A percentile compares a stretch with the other conserved stretches of the same genome.
Evolutionary conservation across 179 eudicot genomes (phyloP).

Genomic region (Sideroxylon spinosum): DNA sequence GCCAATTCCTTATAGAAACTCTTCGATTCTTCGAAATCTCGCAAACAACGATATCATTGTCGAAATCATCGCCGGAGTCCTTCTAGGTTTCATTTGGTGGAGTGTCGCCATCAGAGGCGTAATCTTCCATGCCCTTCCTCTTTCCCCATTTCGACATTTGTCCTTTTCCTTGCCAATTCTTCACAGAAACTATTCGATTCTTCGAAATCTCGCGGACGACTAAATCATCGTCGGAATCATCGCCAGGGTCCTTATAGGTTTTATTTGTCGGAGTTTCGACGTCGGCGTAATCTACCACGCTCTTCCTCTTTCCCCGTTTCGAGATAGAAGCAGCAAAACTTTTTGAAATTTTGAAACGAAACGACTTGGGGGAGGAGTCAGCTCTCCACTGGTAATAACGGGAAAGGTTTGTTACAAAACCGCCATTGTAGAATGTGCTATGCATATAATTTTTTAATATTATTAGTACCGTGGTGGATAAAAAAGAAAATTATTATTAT

Average conservation of each 20-base stretch:
- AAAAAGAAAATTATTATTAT: too few relatives aligned
- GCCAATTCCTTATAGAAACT: slow-evolving; percentile 68
- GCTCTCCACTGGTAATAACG: too few relatives aligned
- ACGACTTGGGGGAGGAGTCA: too few relatives aligned
- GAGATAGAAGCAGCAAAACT: too few relatives aligned
- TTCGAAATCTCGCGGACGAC: slow-evolving; percentile 59
- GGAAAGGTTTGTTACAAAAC: too few relatives aligned
- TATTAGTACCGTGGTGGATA: too few relatives aligned
- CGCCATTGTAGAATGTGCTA: too few relatives aligned
- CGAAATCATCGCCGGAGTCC: slow-evolving; percentile 24
- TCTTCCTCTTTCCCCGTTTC: slow-evolving; percentile 48
- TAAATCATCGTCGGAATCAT: slow-evolving; percentile 29
- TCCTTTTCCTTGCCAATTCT: slow-evolving; percentile 12
- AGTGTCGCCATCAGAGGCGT: slow-evolving; percentile 32
- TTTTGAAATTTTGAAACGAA: too few relatives aligned
- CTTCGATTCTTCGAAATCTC: slow-evolving; percentile 63
- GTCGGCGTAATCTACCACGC: slow-evolving; percentile 27
- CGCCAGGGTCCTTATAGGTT: slow-evolving; percentile 24
- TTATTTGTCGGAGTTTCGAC: slow-evolving; percentile 40
- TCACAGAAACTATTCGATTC: too few relatives aligned
- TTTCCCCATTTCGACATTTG: slow-evolving; percentile 45
- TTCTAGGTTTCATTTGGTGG: slow-evolving; percentile 36
- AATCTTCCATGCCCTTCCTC: slow-evolving; percentile 36
- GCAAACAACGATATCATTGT: slow-evolving; percentile 47
- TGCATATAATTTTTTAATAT: too few relatives aligned